These are phyloP conservation scores for Cryptosporidium canis DNA, from an alignment of 169 alveolate genomes.

Conservation along the genomic window DNA sequence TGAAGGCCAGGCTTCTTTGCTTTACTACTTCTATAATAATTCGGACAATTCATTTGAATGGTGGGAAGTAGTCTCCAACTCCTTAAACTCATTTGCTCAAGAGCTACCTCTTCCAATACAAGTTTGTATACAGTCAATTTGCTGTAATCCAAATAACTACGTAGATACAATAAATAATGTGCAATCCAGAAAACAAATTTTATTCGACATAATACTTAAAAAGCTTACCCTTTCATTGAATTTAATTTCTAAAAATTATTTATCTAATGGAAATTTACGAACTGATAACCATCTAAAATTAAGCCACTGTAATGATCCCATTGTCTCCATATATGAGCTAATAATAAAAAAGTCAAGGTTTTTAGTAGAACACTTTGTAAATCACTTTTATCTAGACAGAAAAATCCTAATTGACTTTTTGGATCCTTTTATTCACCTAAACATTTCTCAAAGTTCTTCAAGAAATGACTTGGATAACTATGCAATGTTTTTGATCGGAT, in stretches of 20 bases:
- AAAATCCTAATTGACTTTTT: conserved; percentile 53
- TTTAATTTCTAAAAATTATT: not conserved
- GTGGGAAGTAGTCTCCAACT: conserved; percentile 60
- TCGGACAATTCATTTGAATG: conserved; percentile 12
- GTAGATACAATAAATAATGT: not conserved
- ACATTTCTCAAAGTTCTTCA: not conserved
- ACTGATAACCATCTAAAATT: not conserved
- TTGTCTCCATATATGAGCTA: conserved; percentile 6
- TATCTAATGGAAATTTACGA: not conserved
- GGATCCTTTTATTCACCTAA: conserved; percentile 17
- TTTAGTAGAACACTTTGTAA: conserved; percentile 9
- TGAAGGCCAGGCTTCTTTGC: conserved; percentile 32
- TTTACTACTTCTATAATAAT: conserved; percentile 2
- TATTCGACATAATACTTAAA: conserved; percentile 41
- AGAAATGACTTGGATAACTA: not conserved
- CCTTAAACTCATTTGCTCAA: conserved; percentile 17
- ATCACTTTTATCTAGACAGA: conserved; percentile 9
- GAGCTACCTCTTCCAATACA: conserved; percentile 56
- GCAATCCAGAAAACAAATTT: conserved; percentile 41
- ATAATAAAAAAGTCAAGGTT: conserved; percentile 26
- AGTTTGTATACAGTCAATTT: not conserved
- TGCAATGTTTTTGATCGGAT: conserved; percentile 47
- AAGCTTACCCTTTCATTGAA: not conserved
- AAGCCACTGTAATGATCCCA: not conserved
- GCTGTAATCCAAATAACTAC: not conserved